A percentile compares a stretch with the other conserved stretches of the same genome.
These are phyloP conservation scores for Neocallimastix lanati DNA, from an alignment of 192 early-diverging fungal genomes.

Conservation along the genomic window DNA sequence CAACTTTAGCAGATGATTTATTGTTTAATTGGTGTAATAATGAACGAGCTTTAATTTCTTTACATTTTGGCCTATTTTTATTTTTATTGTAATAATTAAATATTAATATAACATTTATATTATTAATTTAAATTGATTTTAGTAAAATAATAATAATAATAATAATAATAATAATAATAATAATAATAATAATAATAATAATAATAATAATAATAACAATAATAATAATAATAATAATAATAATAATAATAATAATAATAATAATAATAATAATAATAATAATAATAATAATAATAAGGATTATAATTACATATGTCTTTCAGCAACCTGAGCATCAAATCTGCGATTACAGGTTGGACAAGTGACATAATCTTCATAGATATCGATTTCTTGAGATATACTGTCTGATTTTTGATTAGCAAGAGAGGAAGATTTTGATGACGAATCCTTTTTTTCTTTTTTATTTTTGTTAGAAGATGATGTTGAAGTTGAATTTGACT, in stretches of 20 bases:
- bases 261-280: too few species aligned
- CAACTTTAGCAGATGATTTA: background rate
- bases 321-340: background rate
- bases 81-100: too few species aligned
- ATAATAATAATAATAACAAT: too few species aligned
- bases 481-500: background rate
- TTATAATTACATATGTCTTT: background rate
- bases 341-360: background rate
- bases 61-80: background rate
- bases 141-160: too few species aligned
- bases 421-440: background rate
- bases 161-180: too few species aligned
- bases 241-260: too few species aligned
- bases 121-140: too few species aligned
- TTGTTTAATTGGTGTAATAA: background rate
- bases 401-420: too few species aligned
- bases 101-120: too few species aligned
- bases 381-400: background rate
- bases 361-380: background rate
- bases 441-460: background rate
- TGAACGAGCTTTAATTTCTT: background rate
- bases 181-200: too few species aligned
- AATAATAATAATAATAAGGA: too few species aligned
- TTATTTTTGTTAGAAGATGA: background rate
- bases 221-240: too few species aligned